Base-by-base conservation (phyloP, 78 protist genomes). In the Dictyostelium citrinum region DNA sequence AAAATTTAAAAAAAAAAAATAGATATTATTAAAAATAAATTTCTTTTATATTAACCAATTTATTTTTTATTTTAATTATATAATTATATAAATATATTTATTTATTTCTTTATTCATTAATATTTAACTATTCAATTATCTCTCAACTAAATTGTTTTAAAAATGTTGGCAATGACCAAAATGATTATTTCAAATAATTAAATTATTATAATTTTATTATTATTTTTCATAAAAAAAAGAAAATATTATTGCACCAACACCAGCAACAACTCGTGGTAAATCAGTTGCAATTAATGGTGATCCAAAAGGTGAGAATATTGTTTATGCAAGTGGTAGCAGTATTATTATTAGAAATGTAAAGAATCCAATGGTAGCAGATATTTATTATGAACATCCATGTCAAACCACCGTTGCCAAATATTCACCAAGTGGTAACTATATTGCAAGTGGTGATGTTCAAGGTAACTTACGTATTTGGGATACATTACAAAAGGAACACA, bases 401-500 rank as follows among this genome's bases (percentile, higher is more conserved):
- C 60, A 79, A 17, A 93, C 95, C 22, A 98, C 99, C 10, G 97
- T 81, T 22, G 99, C 98, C n/a, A 22, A 81, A 43, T 96, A 95
- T 24, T 27, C 99, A 49, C 99, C 99, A 43, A 83, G 96, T 5
- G 99, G 99, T 31, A 88, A 39, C 82, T 98, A 97, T 84, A 91
- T 98, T 67, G 97, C 98, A 46, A 97, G 98, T 2, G 99, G 97
- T 22, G 99, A 98, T 83, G 81, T 37, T 41, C 55, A 60, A 17
- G 99, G 99, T 58, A 82, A 67, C 71, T 71, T 98, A 5, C 86
- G 97, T 81, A 97, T 99, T 58, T 99, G 99, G 99, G 98, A 96
- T 64, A 95, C 98, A 22, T 80, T 83, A 35, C 79, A 93, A 45
- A 95, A 74, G 43, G 99, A 97, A 88, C 97, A 98, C 75, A 10